Evolutionary conservation across 2,329 filamentous ascomycete species (phyloP).

Genomic region (Blastomyces gilchristii): DNA sequence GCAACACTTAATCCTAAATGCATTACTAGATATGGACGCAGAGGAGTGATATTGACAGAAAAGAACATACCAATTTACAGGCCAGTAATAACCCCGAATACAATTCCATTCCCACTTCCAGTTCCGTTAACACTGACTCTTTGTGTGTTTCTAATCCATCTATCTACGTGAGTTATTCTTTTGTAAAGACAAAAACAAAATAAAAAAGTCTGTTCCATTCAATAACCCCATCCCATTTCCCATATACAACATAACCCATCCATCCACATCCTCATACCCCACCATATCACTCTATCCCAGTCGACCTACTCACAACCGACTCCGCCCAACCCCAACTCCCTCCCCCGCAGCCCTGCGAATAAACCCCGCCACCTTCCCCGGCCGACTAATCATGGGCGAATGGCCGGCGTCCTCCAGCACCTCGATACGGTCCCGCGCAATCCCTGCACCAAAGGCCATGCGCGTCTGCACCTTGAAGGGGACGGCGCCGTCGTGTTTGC

Average conservation of each 20-base stretch:
- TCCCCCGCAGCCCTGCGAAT: conserved; percentile 10
- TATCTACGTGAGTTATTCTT: too few species aligned
- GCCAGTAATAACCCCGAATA: too few species aligned
- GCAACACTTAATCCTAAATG: too few species aligned
- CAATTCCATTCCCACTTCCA: too few species aligned
- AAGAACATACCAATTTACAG: too few species aligned
- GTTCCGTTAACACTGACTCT: too few species aligned
- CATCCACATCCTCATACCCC: too few species aligned
- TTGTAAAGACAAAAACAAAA: too few species aligned
- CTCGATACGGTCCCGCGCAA: conserved; percentile 5
- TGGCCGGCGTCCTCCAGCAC: conserved; percentile 8
- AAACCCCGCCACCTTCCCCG: conserved; percentile 7
- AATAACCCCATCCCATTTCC: not conserved
- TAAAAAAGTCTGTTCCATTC: not conserved
- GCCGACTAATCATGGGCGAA: conserved; percentile 11
- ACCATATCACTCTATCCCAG: too few species aligned
- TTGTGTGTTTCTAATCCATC: too few species aligned
- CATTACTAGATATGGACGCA: too few species aligned
- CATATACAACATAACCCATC: not conserved
- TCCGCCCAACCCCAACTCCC: not conserved
- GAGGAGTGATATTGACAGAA: too few species aligned
- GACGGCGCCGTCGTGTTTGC: conserved; percentile 8
- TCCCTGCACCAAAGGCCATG: conserved; percentile 9
- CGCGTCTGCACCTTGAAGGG: conserved; percentile 8
- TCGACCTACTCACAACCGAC: not conserved